phyloP scores from a whole-genome alignment of 306 rosid species.

The Pachyrhizus erosus region DNA sequence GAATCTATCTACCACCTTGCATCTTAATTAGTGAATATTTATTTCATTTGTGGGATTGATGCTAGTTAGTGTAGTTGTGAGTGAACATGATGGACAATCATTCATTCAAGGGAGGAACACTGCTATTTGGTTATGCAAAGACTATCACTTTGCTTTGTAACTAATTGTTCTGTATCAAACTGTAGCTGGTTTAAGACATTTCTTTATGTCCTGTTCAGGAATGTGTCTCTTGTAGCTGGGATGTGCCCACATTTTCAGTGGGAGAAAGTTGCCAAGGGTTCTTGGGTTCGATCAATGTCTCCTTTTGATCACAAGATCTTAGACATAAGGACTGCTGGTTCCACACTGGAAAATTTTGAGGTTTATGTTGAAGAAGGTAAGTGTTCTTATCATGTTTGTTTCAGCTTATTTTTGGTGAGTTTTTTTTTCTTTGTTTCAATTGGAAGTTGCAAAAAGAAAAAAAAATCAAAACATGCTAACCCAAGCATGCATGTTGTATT shows the following conservation, averaged over 20 bases:
- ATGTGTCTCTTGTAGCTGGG: constrained; percentile 69
- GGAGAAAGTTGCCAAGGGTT: constrained; percentile 83
- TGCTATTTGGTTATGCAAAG: constrained; percentile 19
- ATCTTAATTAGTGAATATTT: constrained; percentile 6
- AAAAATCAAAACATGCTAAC: neutral
- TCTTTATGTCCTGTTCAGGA: constrained; percentile 61
- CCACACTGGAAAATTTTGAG: constrained; percentile 69
- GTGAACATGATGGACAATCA: constrained; percentile 20
- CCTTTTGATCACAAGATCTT: constrained; percentile 79
- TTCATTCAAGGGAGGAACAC: neutral
- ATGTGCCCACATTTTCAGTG: constrained; percentile 85
- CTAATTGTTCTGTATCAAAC: constrained; percentile 3
- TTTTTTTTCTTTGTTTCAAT: neutral
- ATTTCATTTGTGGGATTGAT: neutral
- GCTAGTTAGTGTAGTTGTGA: constrained; percentile 1
- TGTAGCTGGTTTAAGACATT: neutral
- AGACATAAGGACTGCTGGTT: constrained; percentile 71
- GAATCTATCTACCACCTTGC: constrained; percentile 5
- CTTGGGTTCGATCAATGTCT: constrained; percentile 81
- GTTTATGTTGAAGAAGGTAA: constrained; percentile 85
- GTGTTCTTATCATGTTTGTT: constrained; percentile 5
- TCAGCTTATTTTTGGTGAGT: neutral
- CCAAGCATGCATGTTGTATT: neutral
- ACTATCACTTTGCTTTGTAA: neutral
- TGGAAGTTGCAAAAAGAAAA: neutral